Conservation (phyloP, 2,329 filamentous ascomycete species). For the Ilyonectria robusta region DNA sequence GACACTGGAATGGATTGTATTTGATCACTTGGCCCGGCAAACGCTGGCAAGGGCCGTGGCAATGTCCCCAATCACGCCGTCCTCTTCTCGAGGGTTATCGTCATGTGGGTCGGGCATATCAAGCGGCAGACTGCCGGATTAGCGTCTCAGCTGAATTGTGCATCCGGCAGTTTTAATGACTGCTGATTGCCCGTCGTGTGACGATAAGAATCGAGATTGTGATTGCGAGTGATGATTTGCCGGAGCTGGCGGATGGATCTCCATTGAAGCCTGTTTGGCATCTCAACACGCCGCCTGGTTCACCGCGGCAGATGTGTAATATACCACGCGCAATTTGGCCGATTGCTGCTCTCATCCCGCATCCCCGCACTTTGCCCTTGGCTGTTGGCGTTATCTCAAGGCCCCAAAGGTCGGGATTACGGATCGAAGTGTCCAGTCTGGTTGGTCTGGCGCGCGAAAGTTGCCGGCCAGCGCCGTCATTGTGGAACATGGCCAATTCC, state of each 20-base stretch:
- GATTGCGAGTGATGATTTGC: background rate
- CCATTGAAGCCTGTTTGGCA: background rate
- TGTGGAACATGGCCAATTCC: background rate
- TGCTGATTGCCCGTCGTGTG: constrained; percentile 1
- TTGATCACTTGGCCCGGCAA: constrained; percentile 15
- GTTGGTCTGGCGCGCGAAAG: constrained; percentile 2
- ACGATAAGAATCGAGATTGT: background rate
- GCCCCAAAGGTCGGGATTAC: background rate
- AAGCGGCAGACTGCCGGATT: constrained; percentile 6
- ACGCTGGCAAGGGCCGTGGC: background rate
- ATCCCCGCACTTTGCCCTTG: constrained; percentile 11
- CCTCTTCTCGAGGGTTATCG: background rate
- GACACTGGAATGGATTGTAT: constrained; percentile 11
- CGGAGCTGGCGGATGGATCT: background rate
- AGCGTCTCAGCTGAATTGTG: background rate
- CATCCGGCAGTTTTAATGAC: background rate
- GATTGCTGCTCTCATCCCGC: background rate
- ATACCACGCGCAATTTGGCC: constrained; percentile 12
- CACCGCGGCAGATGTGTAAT: constrained; percentile 23
- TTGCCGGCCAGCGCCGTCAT: background rate
- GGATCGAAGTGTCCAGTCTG: background rate
- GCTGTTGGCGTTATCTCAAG: constrained; percentile 11
- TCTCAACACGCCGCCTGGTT: background rate
- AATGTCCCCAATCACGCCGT: background rate
- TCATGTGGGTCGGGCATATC: background rate